Conservation (phyloP, 257 asterid genomes). For the Forsythia viridissima region DNA sequence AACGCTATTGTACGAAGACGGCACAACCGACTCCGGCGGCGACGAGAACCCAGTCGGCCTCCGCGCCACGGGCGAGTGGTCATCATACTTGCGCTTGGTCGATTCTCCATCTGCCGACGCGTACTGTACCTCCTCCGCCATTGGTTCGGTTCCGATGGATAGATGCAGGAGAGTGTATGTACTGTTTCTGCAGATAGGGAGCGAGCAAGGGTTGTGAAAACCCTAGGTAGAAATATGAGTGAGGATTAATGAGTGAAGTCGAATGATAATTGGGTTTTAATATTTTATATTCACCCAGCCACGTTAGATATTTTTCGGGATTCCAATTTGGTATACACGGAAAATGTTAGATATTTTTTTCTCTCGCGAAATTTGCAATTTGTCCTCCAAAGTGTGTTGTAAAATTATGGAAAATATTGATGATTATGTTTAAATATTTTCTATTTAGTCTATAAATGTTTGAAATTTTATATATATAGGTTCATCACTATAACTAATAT, state of each 20-base stretch:
- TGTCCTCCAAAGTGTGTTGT: too few species aligned
- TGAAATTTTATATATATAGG: too few species aligned
- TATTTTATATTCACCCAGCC: slow-evolving; percentile 29
- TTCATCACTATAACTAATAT: too few species aligned
- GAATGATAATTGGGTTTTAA: not conserved
- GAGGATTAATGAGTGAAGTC: not conserved
- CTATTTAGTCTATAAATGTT: too few species aligned
- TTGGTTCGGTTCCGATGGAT: slow-evolving; percentile 12
- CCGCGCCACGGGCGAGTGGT: slow-evolving; percentile 53
- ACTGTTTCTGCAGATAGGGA: not conserved
- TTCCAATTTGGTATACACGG: not conserved
- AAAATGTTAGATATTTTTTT: too few species aligned
- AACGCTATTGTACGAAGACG: slow-evolving; percentile 61
- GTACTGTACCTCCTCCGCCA: slow-evolving; percentile 69
- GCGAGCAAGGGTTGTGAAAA: slow-evolving; percentile 11
- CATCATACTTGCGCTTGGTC: slow-evolving; percentile 81
- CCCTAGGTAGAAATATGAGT: slow-evolving; percentile 28
- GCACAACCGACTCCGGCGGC: slow-evolving; percentile 50
- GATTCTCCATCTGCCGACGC: slow-evolving; percentile 44
- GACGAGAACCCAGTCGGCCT: slow-evolving; percentile 83
- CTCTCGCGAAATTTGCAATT: too few species aligned
- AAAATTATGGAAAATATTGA: too few species aligned
- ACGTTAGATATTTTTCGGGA: slow-evolving; percentile 12
- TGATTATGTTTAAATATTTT: too few species aligned
- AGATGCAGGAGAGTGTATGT: not conserved